Evolutionary conservation across 345 rosid genomes (phyloP).

Genomic region (Garcia nutans): DNA sequence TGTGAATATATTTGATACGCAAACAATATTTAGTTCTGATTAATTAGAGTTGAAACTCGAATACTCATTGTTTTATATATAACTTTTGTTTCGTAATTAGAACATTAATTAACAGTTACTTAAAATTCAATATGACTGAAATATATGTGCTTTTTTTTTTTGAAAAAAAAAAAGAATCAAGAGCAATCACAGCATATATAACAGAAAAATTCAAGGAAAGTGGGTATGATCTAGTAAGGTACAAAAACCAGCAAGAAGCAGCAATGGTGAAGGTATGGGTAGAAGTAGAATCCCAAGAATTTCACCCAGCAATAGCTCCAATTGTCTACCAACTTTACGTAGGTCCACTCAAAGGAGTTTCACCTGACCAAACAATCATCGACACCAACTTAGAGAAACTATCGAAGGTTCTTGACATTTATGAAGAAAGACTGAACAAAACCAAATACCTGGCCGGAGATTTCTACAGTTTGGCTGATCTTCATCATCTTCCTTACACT

Average conservation of each 20-base stretch:
- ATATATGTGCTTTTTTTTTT: not conserved
- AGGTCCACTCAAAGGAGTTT: slow-evolving; percentile 47
- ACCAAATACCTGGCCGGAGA: slow-evolving; percentile 72
- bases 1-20: too few species aligned
- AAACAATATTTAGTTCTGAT: too few species aligned
- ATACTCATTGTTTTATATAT: too few species aligned
- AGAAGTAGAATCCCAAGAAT: slow-evolving; percentile 75
- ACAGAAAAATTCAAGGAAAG: slow-evolving; percentile 56
- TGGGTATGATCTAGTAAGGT: slow-evolving; percentile 54
- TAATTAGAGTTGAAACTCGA: too few species aligned
- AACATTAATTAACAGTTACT: too few species aligned
- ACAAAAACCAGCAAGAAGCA: slow-evolving; percentile 44
- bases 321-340: slow-evolving; percentile 51
- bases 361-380: slow-evolving; percentile 49
- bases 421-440: slow-evolving; percentile 52
- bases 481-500: slow-evolving; percentile 62
- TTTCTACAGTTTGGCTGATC: slow-evolving; percentile 71
- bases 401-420: slow-evolving; percentile 57
- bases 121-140: not conserved
- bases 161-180: slow-evolving; percentile 45
- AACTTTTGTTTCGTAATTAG: too few species aligned
- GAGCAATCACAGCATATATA: slow-evolving; percentile 69
- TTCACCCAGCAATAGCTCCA: slow-evolving; percentile 50
- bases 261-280: slow-evolving; percentile 63
- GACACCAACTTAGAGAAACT: slow-evolving; percentile 54